Conservation (phyloP, 1,284 basidiomycete genomes). For the Ganoderma lucidum region DNA sequence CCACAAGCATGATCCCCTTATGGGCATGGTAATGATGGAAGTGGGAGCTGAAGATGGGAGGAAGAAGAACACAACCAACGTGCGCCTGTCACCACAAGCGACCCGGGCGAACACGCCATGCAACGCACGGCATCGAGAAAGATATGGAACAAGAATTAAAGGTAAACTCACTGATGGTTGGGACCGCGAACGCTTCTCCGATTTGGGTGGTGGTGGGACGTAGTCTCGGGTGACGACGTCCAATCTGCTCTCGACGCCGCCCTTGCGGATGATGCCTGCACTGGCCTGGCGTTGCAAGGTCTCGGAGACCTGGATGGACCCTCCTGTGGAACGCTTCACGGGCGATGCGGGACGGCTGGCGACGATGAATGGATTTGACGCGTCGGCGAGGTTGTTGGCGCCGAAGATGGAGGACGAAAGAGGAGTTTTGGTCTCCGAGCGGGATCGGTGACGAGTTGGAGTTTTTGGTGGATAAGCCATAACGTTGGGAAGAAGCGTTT, state of each 20-base stretch:
- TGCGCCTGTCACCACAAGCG: neutral
- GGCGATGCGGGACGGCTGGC: conserved; percentile 66
- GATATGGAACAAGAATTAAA: neutral
- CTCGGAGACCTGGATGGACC: conserved; percentile 58
- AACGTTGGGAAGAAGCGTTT: neutral
- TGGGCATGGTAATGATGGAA: neutral
- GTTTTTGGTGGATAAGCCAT: conserved; percentile 61
- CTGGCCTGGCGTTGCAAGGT: conserved; percentile 68
- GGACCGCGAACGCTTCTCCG: conserved; percentile 77
- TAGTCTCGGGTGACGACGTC: conserved; percentile 74
- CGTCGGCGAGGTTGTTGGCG: conserved; percentile 59
- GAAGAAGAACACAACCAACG: neutral
- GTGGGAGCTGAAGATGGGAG: neutral
- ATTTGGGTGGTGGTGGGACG: conserved; percentile 56
- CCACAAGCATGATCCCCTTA: neutral
- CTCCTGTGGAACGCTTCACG: conserved; percentile 61
- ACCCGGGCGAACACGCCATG: neutral
- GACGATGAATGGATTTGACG: conserved; percentile 68
- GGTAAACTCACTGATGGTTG: conserved; percentile 59
- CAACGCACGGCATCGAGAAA: neutral
- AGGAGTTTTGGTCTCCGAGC: conserved; percentile 76
- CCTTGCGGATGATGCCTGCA: conserved; percentile 73
- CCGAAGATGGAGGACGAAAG: conserved; percentile 71
- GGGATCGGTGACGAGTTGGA: conserved; percentile 67
- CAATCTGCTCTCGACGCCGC: conserved; percentile 77